Evolutionary conservation across 1,284 basidiomycete species (phyloP), one percentile per base, ranked within the genome.

Genomic region (Cerrena zonata): DNA sequence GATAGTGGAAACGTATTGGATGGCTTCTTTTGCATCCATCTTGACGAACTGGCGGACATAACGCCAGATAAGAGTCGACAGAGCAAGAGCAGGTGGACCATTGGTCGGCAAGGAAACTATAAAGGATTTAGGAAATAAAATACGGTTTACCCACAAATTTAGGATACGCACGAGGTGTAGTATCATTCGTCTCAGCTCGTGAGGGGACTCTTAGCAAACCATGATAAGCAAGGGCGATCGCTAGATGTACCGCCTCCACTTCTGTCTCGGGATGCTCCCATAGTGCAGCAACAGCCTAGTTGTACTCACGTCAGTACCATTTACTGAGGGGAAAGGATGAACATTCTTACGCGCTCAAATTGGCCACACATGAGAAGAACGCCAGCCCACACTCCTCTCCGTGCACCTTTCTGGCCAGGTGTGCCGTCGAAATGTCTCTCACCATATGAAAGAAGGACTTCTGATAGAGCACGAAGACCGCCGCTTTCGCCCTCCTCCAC

Each of bases 1-100:
- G 12, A 97, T 80, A 53, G 91, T 89, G 65, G 94, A 95, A 36
- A 97, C 88, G 62, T 99, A 99, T 69, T 98, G 93, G 49, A 99
- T 71, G 0, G 94, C 96, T 57, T 94, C 91, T 60, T 90, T 86
- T 0, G 94, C 87, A 60, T 96, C 94, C 75, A 91, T 82, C 66
- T 88, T 89, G 42, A 90, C 86, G 66, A 98, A 96, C 50, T 87
- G 89, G 30, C 91, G 83, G 45, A 96, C 84, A 66, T 99, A 98
- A 15, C 93, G 86, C 80, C 94, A 94, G 55, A 96, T 82, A 30
- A 98, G 68, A 21, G 91, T 89, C 1, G 91, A 83, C 47, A 97
- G 78, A 64, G 89, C 91, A 53, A 99, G 73, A 12, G 84, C 79
- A 1, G 84, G 83, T 13, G 80, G 79, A n/a, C 72, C 67, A 22